Evolutionary conservation across 1,139 yeast species (phyloP).

Genomic region (Meyerozyma sp.): DNA sequence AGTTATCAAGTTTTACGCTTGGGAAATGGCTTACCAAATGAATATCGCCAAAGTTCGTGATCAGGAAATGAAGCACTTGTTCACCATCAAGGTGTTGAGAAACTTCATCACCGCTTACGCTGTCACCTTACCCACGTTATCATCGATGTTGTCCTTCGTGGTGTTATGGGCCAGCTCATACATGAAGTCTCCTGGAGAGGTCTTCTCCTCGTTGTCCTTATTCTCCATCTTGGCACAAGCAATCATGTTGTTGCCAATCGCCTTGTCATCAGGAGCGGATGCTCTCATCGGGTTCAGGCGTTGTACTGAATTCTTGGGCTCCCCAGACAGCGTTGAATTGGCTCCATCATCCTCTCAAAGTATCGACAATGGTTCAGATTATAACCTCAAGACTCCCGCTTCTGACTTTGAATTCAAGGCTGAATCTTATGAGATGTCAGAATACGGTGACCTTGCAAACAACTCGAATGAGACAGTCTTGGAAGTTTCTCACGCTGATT

Average conservation of each 20-base stretch:
- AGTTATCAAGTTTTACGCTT: slow-evolving; percentile 42
- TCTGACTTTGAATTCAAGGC: slow-evolving; percentile 13
- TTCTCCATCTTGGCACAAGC: slow-evolving; percentile 49
- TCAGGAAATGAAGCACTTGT: slow-evolving; percentile 36
- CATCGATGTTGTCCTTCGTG: slow-evolving; percentile 38
- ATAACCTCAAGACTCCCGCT: slow-evolving; percentile 1
- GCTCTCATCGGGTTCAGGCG: slow-evolving; percentile 48
- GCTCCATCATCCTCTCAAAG: background rate
- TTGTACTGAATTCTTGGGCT: slow-evolving; percentile 37
- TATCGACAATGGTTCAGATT: background rate
- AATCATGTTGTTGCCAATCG: slow-evolving; percentile 48
- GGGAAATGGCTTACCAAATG: slow-evolving; percentile 42
- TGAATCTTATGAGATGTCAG: slow-evolving; percentile 5
- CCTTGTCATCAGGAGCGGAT: slow-evolving; percentile 52
- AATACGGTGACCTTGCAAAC: slow-evolving; percentile 3
- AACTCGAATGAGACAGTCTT: slow-evolving; percentile 12
- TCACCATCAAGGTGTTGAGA: slow-evolving; percentile 39
- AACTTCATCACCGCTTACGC: slow-evolving; percentile 45
- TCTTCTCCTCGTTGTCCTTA: slow-evolving; percentile 48
- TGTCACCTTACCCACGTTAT: slow-evolving; percentile 37
- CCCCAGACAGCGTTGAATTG: slow-evolving; percentile 23
- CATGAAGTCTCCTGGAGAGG: slow-evolving; percentile 35
- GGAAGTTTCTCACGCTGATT: slow-evolving; percentile 26
- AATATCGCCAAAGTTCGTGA: slow-evolving; percentile 31
- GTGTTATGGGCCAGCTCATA: slow-evolving; percentile 37